These are phyloP conservation scores for Fusarium virguliforme DNA, from an alignment of 2,329 filamentous ascomycete genomes.

Conservation along the genomic window DNA sequence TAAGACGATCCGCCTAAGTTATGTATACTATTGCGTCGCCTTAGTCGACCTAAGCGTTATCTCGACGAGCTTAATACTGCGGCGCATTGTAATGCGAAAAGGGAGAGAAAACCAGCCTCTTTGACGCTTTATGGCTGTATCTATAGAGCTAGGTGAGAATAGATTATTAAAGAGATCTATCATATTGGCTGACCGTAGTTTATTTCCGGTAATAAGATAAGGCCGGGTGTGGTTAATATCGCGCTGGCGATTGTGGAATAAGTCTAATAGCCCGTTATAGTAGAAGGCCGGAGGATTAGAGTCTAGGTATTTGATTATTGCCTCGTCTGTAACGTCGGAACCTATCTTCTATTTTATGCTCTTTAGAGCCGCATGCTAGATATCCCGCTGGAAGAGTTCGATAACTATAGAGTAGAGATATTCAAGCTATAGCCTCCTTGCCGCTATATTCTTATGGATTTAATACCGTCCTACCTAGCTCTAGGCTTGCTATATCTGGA, in stretches of 20 bases:
- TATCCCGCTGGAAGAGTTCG: not conserved
- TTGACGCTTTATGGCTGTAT: not conserved
- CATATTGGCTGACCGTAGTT: not conserved
- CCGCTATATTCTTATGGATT: not conserved
- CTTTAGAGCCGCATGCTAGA: not conserved
- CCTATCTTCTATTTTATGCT: not conserved
- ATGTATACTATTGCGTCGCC: not conserved
- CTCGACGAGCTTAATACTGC: not conserved
- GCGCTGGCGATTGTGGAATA: not conserved
- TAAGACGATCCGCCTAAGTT: not conserved
- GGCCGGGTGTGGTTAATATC: not conserved
- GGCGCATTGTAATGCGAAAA: not conserved
- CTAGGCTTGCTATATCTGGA: not conserved
- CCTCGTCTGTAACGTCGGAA: not conserved
- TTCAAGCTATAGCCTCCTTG: not conserved
- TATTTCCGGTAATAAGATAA: not conserved
- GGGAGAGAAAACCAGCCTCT: not conserved
- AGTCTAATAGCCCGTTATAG: not conserved
- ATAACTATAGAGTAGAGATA: not conserved
- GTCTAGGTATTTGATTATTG: not conserved
- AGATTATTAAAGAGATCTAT: not conserved
- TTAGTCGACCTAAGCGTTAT: not conserved
- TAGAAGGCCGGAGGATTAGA: not conserved
- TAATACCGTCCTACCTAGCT: not conserved
- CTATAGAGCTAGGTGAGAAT: not conserved